Conservation (phyloP, 495 filamentous ascomycete species). For the Lasiosphaeris hirsuta region DNA sequence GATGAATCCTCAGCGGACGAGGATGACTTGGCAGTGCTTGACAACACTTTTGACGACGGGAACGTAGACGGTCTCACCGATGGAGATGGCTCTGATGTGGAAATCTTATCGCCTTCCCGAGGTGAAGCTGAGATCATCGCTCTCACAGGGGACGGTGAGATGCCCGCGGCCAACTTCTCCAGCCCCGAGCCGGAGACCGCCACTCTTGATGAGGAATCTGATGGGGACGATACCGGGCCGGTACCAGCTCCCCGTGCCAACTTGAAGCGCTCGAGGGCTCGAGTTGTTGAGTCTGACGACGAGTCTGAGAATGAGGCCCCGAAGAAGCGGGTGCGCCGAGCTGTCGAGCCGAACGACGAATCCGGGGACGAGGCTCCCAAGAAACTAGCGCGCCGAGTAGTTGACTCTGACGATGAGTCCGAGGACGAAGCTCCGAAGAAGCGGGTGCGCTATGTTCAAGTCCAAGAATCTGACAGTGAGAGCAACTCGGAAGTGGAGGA, state of each 20-base stretch:
- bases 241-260: neutral
- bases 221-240: neutral
- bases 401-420: neutral
- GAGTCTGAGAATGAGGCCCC: slow-evolving; percentile 13
- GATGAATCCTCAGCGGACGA: slow-evolving; percentile 6
- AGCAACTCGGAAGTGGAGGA: neutral
- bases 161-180: slow-evolving; percentile 19
- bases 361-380: slow-evolving; percentile 11
- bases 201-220: slow-evolving; percentile 10
- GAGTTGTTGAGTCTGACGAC: slow-evolving; percentile 16
- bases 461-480: too few species aligned
- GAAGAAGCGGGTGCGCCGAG: slow-evolving; percentile 10
- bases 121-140: neutral
- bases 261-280: neutral
- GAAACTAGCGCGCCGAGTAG: slow-evolving; percentile 7
- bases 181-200: slow-evolving; percentile 23
- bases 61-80: neutral
- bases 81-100: neutral
- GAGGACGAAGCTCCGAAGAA: too few species aligned
- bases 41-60: slow-evolving; percentile 3
- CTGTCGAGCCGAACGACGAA: slow-evolving; percentile 9
- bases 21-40: slow-evolving; percentile 21
- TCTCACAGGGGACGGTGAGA: slow-evolving; percentile 4
- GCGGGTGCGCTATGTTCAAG: too few species aligned
- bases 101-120: neutral